These are phyloP conservation scores for Dothideomycetidae sp. DNA, from an alignment of 2,329 filamentous ascomycete species.

Conservation along the genomic window DNA sequence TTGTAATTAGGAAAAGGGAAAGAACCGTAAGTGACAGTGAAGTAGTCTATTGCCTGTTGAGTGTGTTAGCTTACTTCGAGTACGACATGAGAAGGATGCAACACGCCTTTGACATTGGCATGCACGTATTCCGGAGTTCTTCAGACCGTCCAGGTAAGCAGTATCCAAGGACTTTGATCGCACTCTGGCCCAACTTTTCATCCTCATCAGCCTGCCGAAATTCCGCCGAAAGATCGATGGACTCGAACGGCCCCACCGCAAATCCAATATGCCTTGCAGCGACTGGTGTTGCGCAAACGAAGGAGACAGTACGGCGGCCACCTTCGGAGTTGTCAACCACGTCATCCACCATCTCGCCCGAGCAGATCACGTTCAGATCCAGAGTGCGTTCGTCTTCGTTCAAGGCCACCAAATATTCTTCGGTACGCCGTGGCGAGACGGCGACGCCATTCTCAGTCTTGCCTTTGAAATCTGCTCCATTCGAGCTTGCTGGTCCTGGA, in stretches of 20 bases:
- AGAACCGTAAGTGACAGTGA: conserved; percentile 73
- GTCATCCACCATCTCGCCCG: conserved; percentile 78
- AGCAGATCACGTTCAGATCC: conserved; percentile 83
- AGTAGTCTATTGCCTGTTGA: conserved; percentile 67
- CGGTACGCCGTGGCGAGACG: conserved; percentile 19
- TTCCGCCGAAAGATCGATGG: conserved; percentile 67
- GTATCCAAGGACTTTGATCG: conserved; percentile 79
- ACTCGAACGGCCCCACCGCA: conserved; percentile 86
- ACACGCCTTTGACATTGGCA: conserved; percentile 56
- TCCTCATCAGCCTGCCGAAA: conserved; percentile 85
- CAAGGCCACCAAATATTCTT: conserved; percentile 30
- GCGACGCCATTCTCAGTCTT: conserved; percentile 15
- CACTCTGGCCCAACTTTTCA: conserved; percentile 75
- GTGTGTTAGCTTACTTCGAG: too few species aligned
- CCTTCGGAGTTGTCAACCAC: conserved; percentile 59
- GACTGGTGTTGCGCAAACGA: conserved; percentile 59
- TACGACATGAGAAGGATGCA: too few species aligned
- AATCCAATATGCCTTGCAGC: conserved; percentile 86
- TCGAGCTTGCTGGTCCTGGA: conserved; percentile 11
- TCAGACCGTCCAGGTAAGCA: conserved; percentile 72
- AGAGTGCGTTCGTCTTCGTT: conserved; percentile 70
- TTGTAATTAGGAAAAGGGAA: conserved; percentile 92
- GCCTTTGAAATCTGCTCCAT: conserved; percentile 4
- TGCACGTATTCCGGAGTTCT: conserved; percentile 75
- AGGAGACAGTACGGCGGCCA: conserved; percentile 76